These are phyloP conservation scores for Mangifera indica DNA, from an alignment of 345 rosid genomes.

Conservation along the genomic window DNA sequence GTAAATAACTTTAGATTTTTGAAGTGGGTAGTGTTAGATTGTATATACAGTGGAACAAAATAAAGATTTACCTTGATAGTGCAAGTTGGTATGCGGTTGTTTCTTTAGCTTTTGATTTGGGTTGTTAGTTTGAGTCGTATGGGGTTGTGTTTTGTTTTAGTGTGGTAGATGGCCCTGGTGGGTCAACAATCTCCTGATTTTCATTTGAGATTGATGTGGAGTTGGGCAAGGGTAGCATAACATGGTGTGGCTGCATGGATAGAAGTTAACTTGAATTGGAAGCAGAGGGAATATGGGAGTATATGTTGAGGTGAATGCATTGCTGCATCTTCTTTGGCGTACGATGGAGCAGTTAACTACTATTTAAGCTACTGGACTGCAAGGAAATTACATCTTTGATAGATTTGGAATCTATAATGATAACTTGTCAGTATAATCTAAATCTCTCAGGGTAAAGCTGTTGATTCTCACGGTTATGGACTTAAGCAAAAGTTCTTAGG, in stretches of 20 bases:
- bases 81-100: conserved; percentile 29
- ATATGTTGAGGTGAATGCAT: conserved; percentile 5
- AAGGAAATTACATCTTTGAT: conserved; percentile 13
- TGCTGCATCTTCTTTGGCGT: conserved; percentile 20
- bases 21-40: conserved; percentile 44
- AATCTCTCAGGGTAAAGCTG: conserved; percentile 11
- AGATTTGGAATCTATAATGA: not conserved
- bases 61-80: conserved; percentile 26
- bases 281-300: conserved; percentile 20
- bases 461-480: conserved; percentile 21
- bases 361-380: conserved; percentile 11
- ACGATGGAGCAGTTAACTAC: conserved; percentile 14
- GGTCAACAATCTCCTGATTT: conserved; percentile 33
- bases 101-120: conserved; percentile 29
- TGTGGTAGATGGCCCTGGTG: conserved; percentile 24
- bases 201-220: conserved; percentile 18
- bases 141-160: not conserved
- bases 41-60: conserved; percentile 56
- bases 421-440: conserved; percentile 13
- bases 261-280: conserved; percentile 18
- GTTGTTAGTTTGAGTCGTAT: not conserved
- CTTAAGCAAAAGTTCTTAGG: conserved; percentile 20
- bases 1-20: conserved; percentile 41
- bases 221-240: conserved; percentile 16
- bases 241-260: conserved; percentile 17